Conservation (phyloP, 768 basidiomycete genomes). For the Lactarius akahatsu region DNA sequence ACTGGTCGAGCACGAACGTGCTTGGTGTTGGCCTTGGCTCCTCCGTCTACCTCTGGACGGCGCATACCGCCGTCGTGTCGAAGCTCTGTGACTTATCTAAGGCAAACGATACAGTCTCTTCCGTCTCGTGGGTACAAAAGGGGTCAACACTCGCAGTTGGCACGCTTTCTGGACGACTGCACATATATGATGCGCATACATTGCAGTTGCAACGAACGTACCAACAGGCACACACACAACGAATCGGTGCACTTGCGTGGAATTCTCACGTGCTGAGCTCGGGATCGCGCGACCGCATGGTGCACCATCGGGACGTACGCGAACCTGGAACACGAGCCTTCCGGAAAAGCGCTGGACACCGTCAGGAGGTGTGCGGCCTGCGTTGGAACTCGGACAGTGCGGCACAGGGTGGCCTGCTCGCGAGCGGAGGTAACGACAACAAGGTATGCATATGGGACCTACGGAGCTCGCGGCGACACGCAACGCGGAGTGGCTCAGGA, state of each 20-base stretch:
- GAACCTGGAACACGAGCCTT: conserved; percentile 64
- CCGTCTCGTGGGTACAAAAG: conserved; percentile 91
- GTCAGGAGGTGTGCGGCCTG: conserved; percentile 95
- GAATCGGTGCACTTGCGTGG: conserved; percentile 95
- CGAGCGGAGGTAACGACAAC: conserved; percentile 97
- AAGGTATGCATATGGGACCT: conserved; percentile 98
- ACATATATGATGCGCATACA: conserved; percentile 89
- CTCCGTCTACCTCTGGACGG: conserved; percentile 97
- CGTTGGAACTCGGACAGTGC: conserved; percentile 75
- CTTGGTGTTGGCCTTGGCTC: conserved; percentile 89
- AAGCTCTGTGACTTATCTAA: conserved; percentile 79
- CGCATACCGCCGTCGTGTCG: conserved; percentile 87
- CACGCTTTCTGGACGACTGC: conserved; percentile 82
- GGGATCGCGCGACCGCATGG: conserved; percentile 86
- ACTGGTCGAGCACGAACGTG: conserved; percentile 95
- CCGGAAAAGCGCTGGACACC: conserved; percentile 67
- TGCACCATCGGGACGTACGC: conserved; percentile 91
- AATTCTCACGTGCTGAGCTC: conserved; percentile 84
- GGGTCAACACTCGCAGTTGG: conserved; percentile 92
- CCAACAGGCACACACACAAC: conserved; percentile 77
- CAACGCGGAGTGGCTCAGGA: conserved; percentile 30
- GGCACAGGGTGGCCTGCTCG: conserved; percentile 57
- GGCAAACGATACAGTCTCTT: conserved; percentile 75
- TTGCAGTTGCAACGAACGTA: conserved; percentile 79
- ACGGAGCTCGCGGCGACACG: conserved; percentile 55